Percentiles rank a stretch among this genome's conserved stretches.
phyloP scores from a whole-genome alignment of 495 filamentous ascomycete genomes.

The Sabuloglossum arenarium region DNA sequence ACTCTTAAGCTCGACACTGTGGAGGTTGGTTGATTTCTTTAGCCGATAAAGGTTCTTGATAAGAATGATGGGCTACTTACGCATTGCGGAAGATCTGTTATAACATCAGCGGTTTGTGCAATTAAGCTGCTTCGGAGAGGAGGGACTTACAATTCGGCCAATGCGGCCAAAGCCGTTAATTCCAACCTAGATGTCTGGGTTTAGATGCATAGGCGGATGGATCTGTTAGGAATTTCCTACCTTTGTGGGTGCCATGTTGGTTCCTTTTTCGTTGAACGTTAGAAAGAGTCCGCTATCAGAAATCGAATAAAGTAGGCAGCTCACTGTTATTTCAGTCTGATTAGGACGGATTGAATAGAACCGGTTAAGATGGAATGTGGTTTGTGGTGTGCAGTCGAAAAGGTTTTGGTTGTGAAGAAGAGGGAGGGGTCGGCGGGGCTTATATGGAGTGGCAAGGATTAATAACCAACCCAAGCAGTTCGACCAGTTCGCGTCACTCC shows the following conservation, averaged over 20 bases:
- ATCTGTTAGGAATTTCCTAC: background rate
- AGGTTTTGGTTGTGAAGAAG: background rate
- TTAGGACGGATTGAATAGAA: background rate
- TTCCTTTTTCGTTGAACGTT: background rate
- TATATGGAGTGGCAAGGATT: background rate
- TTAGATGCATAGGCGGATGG: background rate
- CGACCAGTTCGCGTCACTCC: background rate
- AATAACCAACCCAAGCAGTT: background rate
- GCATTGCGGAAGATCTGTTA: slow-evolving; percentile 54
- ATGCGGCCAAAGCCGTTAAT: slow-evolving; percentile 99
- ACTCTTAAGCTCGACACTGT: slow-evolving; percentile 63
- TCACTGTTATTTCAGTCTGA: background rate
- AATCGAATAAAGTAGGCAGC: background rate
- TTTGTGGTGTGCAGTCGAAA: background rate
- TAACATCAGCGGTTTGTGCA: background rate
- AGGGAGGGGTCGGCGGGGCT: background rate
- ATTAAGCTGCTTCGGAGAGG: background rate
- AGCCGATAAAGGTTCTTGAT: slow-evolving; percentile 8
- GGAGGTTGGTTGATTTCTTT: slow-evolving; percentile 14
- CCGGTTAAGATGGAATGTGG: background rate
- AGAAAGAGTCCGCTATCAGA: background rate
- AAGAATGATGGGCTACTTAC: slow-evolving; percentile 26
- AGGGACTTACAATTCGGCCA: slow-evolving; percentile 63
- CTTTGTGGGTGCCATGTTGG: background rate
- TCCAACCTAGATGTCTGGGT: slow-evolving; percentile 37